phyloP scores from a whole-genome alignment of 2,329 filamentous ascomycete species.

The Aspergillus eucalypticola region DNA sequence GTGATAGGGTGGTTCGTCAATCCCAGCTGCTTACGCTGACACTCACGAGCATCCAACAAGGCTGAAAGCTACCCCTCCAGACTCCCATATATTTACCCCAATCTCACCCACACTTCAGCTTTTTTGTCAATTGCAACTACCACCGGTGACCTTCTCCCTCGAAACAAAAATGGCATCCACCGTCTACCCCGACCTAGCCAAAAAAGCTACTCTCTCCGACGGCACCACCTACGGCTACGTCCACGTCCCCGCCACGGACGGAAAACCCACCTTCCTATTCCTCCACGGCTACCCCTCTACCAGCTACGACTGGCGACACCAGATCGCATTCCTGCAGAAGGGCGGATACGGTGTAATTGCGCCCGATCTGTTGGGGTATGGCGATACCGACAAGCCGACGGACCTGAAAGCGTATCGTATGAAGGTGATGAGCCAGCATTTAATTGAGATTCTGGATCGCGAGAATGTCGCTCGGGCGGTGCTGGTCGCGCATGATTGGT shows the following conservation, averaged over 20 bases:
- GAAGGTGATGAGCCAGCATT: conserved; percentile 35
- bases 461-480: conserved; percentile 24
- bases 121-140: no score
- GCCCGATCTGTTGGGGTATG: conserved; percentile 46
- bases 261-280: conserved; percentile 44
- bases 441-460: conserved; percentile 36
- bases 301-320: conserved; percentile 46
- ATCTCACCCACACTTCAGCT: no score
- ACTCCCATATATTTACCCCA: neutral
- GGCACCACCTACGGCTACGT: conserved; percentile 32
- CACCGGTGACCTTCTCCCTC: no score
- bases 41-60: no score
- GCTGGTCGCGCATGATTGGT: conserved; percentile 28
- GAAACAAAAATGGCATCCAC: conserved; percentile 17
- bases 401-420: conserved; percentile 29
- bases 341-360: conserved; percentile 48
- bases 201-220: conserved; percentile 18
- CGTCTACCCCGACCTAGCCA: conserved; percentile 21
- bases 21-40: no score
- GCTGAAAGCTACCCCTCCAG: no score
- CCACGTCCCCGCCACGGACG: conserved; percentile 20
- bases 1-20: no score
- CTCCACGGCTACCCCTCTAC: conserved; percentile 54
- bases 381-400: conserved; percentile 35
- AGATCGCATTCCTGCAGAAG: conserved; percentile 37